Base-by-base conservation (phyloP, 192 early-diverging fungal species). In the Thoreauomyces humboldtii region DNA sequence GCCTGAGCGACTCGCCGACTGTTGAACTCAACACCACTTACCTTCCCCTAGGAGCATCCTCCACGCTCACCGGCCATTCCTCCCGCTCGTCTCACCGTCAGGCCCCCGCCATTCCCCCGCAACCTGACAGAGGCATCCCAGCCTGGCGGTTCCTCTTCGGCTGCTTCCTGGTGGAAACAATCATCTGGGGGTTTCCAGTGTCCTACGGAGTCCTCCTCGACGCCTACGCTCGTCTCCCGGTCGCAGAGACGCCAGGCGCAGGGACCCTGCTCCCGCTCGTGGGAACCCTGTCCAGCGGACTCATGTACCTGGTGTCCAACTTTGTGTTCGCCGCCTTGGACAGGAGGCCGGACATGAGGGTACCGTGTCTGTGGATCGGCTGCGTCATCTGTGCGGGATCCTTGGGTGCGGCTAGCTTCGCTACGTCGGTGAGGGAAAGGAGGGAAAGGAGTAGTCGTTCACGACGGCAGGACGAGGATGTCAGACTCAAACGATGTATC, bases 321-420 rank as follows among this genome's bases (percentile, higher is more conserved):
- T 46, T 46, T 46, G 44, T 46, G 44, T 46, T 46, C 25, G 44
- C 44, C 19, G 44, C 44, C 19, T 14, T 46, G 44, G 44, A 46
- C 5, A 17, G 44, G 44, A 17, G 44, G 25, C 44, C 44, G 25
- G 44, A 46, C 14, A 22, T 46, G 19, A 3, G 44, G 44, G 25
- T 24, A 24, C 44, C 4, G 2, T 17, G 19, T 17, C 44, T 46
- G 4, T 46, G 44, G 44, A 17, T 46, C 3, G 44, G 44, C 44
- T 22, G 44, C 25, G 12, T 46, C 12, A 46, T 46, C 25, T 46
- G 44, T 14, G 44, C 19, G 4, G 44, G 44, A 12, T 22, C 19
- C 12, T 24, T 46, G 19, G 44, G n/a, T 46, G 44, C 25, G 44
- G 44, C 44, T 14, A 46, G 44, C 44, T 46, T 46, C 25, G 44